Evolutionary conservation across 495 filamentous ascomycete genomes (phyloP), one percentile per base, ranked within the genome.

Genomic region (Neurospora terricola): DNA sequence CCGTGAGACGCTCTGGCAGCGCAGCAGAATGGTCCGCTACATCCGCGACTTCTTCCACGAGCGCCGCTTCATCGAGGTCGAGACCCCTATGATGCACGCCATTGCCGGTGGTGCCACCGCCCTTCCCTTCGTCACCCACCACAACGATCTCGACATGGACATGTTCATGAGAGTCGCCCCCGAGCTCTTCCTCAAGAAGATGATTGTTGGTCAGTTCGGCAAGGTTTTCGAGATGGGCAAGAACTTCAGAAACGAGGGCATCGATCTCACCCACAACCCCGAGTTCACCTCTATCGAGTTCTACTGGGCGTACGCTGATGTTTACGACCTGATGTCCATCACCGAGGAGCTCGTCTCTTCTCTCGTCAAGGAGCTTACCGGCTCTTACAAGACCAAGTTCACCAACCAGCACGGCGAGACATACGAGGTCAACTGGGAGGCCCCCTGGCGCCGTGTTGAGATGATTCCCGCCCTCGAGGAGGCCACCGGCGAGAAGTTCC

Each of bases 391-490:
- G 78, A 99, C 96, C 72, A 91, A 85, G 71, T 98, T 93, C 84
- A 84, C 84, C 71, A 96, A 92, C 1, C 92, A 94, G 78, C 84
- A 87, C 69, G 95, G 96, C 62, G 93, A 97, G 82, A 86, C 87
- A 40, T 93, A 93, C 83, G 87, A 92, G 21, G 91, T 99, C 70
- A 97, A 98, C 88, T 99, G 96, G 96, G 91, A 92, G 81, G 90
- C 89, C 45, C 96, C 96, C 30, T 99, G 96, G 96, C 90, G 91
- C 79, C 86, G 94, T 71, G 88, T 99, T 43, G 92, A 97, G 81
- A 99, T 99, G 94, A 98, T 99, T 71, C 93, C 94, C 6, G 93
- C 91, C 27, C 87, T 99, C 2, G 96, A 99, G 85, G 89, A 93
- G 78, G 92, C 91, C 27, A 93, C 90, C 0, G 94, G 94, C 70